Base-by-base conservation (phyloP, 129 eudicot species). In the Daucus carota region DNA sequence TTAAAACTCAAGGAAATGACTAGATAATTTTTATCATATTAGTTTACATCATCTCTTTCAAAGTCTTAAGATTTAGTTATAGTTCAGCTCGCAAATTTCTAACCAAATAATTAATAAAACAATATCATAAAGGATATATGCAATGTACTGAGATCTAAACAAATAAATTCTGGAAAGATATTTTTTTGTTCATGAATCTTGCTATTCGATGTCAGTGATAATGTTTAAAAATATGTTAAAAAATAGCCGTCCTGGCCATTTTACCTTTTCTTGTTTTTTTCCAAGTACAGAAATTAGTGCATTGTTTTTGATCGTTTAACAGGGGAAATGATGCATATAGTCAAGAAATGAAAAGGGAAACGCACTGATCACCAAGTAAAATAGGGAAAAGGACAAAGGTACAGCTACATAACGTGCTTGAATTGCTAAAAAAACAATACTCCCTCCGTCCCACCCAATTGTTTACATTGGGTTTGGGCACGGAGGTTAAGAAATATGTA, bases 291-390 rank as follows among this genome's bases (percentile, higher is more conserved):
- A 24, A n/a, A 57, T 9, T 3, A 57, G 15, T 57, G 65, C 65
- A 57, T 57, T 57, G 32, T 22, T 57, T 57, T 57, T 57, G 10
- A 57, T 57, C 32, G 6, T 3, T 8, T 54, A 22, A 54, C 15
- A 15, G 14, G 15, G 2, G 10, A 54, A 54, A n/a, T 20, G 5
- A 2, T 57, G 65, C 65, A 57, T 57, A 6, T 24, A 57, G 65
- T 57, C 65, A 57, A 57, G 15, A 57, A 57, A n/a, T 57, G 31
- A 57, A 57, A 57, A 57, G 24, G 65, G 32, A n/a, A 57, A n/a
- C 24, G 65, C 65, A 57, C 65, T 15, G 65, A 57, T 57, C 65
- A 57, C 32, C 65, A 57, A 57, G 65, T 57, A 57, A 57, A 57
- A 57, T n/a, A 57, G 6, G 14, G 65, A 57, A 57, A 57, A 57